Evolutionary conservation across 306 rosid species (phyloP), one percentile per base, ranked within the genome.

Genomic region (Sicyos baderoa): DNA sequence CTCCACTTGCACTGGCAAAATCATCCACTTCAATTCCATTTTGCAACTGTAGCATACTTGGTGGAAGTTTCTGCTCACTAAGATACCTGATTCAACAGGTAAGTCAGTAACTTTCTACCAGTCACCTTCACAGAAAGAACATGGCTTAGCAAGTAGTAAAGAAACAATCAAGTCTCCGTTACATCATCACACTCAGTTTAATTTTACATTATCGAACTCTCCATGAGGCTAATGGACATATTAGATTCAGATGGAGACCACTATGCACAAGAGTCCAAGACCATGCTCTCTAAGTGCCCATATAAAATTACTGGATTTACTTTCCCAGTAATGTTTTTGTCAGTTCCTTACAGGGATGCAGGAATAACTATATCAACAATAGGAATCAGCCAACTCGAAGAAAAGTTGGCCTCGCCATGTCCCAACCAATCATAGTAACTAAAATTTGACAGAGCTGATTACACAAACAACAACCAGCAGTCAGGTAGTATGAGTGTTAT

Each of bases 31-130:
- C 78, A 59, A 86, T 85, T 69, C 87, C 81, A 78, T 84, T 88
- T 82, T 79, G 96, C 81, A 91, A 75, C 57, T 80, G 88, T 77
- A 88, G 79, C 99, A 93, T 93, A 76, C 85, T 86, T 73, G 72
- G 67, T 13, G 97, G 99, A 84, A 93, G 96, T 82, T 86, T 88
- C 77, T 83, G 97, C 72, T 83, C 88, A 80, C 81, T 81, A 78
- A 93, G 86, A 82, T 90, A 90, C 84, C 99, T 93, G 75, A 64
- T 79, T 59, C 79, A 72, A 71, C 17, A 7, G 40, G 13, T 14
- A 14, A 66, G 40, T 66, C 55, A 47, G 54, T 66, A 66, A 65
- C 11, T 42, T 65, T 44, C 37, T 11, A 21, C 35, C 3, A 7
- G 52, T 40, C 32, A 40, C 70, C 53, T 19, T 21, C 13, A 10